Conservation (phyloP, 352 stramenopile genomes). For the Phytopythium oedochilum region DNA sequence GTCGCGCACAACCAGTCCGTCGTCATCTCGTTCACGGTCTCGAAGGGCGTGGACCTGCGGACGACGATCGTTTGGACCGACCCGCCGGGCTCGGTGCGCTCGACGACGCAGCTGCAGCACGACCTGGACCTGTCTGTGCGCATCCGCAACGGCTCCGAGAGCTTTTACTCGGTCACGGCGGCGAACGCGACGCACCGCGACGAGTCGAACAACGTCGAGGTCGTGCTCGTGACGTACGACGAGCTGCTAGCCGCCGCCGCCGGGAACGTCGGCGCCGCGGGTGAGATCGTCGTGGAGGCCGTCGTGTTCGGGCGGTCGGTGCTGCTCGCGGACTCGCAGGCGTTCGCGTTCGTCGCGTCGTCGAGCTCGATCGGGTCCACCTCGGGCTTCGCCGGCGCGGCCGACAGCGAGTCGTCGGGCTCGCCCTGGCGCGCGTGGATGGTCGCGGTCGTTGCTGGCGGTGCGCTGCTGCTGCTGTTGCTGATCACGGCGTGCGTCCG, state of each 20-base stretch:
- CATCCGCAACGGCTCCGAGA: conserved; percentile 46
- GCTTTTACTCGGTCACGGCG: conserved; percentile 59
- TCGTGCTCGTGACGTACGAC: conserved; percentile 72
- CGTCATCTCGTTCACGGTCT: conserved; percentile 67
- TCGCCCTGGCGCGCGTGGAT: conserved; percentile 59
- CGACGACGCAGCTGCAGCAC: conserved; percentile 66
- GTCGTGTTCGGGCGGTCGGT: conserved; percentile 66
- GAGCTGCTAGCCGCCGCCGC: conserved; percentile 42
- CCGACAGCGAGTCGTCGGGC: conserved; percentile 13
- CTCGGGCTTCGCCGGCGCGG: conserved; percentile 17
- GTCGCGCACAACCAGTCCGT: conserved; percentile 53
- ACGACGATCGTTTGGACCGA: conserved; percentile 82
- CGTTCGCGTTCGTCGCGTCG: conserved; percentile 77
- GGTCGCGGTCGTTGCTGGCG: conserved; percentile 36
- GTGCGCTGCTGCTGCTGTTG: conserved; percentile 46
- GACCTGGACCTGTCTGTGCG: conserved; percentile 70
- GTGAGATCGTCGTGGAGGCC: conserved; percentile 70
- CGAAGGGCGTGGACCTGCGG: conserved; percentile 52
- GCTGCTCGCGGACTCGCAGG: conserved; percentile 43
- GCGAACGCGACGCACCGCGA: conserved; percentile 46
- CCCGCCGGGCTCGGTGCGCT: conserved; percentile 56
- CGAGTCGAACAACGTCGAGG: conserved; percentile 81
- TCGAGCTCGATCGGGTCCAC: conserved; percentile 68
- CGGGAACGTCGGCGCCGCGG: conserved; percentile 22
- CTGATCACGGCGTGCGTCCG: conserved; percentile 31